A percentile compares a stretch with the other conserved stretches of the same genome.
Conservation (phyloP, 768 basidiomycete genomes). For the Russula brevipes region DNA sequence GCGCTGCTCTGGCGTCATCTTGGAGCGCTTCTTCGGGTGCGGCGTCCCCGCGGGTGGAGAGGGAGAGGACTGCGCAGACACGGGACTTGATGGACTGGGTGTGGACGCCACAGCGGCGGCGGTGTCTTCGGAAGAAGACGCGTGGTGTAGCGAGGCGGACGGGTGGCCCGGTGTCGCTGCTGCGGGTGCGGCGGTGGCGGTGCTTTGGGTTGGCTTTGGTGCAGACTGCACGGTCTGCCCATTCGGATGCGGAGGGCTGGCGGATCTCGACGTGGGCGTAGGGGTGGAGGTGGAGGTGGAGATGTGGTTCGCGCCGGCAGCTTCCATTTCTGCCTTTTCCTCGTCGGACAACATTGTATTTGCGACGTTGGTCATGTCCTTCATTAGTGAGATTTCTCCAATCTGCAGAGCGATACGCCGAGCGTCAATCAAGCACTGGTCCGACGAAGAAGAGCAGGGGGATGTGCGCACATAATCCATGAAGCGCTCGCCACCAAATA, state of each 20-base stretch:
- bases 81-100: conserved; percentile 11
- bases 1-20: conserved; percentile 75
- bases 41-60: neutral
- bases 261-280: neutral
- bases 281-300: conserved; percentile 25
- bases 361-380: conserved; percentile 83
- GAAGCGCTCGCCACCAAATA: conserved; percentile 94
- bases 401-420: conserved; percentile 50
- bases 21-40: conserved; percentile 37
- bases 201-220: neutral
- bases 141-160: neutral
- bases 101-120: neutral
- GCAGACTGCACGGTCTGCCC: neutral
- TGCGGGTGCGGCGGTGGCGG: neutral
- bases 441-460: neutral
- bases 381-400: conserved; percentile 94
- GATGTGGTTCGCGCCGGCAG: conserved; percentile 27
- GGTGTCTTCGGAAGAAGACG: conserved; percentile 1
- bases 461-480: conserved; percentile 65
- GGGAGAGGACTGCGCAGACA: conserved; percentile 25
- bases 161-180: neutral
- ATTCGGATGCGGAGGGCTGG: neutral
- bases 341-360: conserved; percentile 89
- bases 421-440: conserved; percentile 5
- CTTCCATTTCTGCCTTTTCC: conserved; percentile 65